Base-by-base conservation (phyloP, 202 grass and related monocot species). In the Setaria viridis region DNA sequence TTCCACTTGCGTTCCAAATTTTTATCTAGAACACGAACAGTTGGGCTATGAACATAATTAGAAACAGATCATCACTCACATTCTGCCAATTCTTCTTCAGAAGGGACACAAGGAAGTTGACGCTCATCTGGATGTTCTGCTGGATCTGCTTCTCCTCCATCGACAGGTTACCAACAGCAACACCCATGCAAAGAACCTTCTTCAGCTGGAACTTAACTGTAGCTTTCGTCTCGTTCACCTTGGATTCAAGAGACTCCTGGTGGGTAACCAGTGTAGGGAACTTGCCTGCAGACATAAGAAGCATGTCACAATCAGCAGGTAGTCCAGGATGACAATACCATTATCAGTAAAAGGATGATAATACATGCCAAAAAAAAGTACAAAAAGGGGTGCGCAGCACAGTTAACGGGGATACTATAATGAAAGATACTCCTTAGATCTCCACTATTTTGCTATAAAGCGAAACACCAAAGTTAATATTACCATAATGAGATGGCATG, bases 61-160 rank as follows among this genome's bases (percentile, higher is more conserved):
- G 11, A 46, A 54, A 3, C 19, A 35, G 34, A 35, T 21, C 11
- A 74, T 4, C 34, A 87, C 87, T 82, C 69, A 98, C 95, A 89
- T 98, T 98, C 85, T 98, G 95, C 95, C 95, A 98, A 39, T 98
- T 98, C 85, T 98, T 98, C 60, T 98, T 98, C 67, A 98, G 81
- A 32, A 98, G 88, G 30, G 95, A 98, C 39, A 95, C 95, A 1
- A 98, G 95, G 82, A 97, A 97, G 84, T 98, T 98, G 34, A 98
- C 95, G 5, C 93, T 91, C 86, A 98, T 92, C 55, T 98, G 95
- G 25, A 95, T 90, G 83, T 98, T 98, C 30, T 95, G 93, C 56
- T 95, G 93, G 68, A 98, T 94, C 85, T 98, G 95, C 88, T 95
- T 98, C 83, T 98, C 95, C 58, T 98, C 95, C 95, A 98, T 98